These are phyloP conservation scores for Linum tenue DNA, from an alignment of 345 rosid genomes.

Conservation along the genomic window DNA sequence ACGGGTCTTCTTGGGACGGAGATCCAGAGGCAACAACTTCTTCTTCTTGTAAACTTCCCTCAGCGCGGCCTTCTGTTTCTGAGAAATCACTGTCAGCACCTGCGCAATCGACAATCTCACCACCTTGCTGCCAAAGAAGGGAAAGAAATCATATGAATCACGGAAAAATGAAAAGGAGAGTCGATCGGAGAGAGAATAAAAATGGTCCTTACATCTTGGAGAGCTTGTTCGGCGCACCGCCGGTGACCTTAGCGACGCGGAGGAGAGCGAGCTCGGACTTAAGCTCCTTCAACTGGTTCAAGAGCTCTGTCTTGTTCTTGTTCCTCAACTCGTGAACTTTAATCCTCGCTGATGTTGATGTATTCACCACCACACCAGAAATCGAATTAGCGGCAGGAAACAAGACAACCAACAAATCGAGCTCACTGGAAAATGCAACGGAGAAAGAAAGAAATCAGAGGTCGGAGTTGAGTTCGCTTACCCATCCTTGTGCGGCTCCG, in stretches of 20 bases:
- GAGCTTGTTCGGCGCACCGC: conserved; percentile 13
- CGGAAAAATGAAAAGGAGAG: not conserved
- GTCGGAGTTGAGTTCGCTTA: not conserved
- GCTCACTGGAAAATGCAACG: not conserved
- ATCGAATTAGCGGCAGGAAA: not conserved
- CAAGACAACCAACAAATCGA: not conserved
- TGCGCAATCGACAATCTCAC: conserved; percentile 24
- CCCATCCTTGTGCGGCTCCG: not conserved
- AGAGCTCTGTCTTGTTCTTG: conserved; percentile 6
- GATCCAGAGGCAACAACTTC: conserved; percentile 24
- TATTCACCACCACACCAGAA: not conserved
- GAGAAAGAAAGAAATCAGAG: not conserved
- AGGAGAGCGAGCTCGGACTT: conserved; percentile 7
- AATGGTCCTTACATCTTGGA: conserved; percentile 9
- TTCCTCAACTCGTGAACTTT: conserved; percentile 9
- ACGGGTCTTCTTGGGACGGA: conserved; percentile 23
- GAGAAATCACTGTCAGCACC: conserved; percentile 25
- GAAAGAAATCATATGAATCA: not conserved
- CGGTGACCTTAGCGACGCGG: conserved; percentile 11
- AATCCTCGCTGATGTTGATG: conserved; percentile 1
- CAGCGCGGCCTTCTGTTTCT: conserved; percentile 21
- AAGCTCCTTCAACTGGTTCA: conserved; percentile 7
- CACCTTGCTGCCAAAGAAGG: conserved; percentile 4
- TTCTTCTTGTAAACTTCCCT: conserved; percentile 28
- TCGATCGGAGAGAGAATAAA: not conserved